phyloP scores from a whole-genome alignment of 164 flowering plant genomes.

The Protea cynaroides region DNA sequence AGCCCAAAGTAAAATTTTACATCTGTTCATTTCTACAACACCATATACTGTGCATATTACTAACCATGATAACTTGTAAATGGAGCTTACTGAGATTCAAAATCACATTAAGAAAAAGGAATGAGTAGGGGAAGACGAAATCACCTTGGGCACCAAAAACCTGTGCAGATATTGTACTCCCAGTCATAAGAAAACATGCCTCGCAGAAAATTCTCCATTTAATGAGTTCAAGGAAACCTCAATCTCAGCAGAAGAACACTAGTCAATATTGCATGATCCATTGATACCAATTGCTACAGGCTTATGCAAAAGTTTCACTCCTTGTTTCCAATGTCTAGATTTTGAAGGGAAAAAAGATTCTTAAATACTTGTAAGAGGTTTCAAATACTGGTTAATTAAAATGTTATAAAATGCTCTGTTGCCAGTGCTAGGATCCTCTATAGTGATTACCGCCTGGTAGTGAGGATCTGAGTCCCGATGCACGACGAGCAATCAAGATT shows the following conservation, averaged over 20 bases:
- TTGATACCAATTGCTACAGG: conserved; percentile 39
- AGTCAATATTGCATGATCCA: conserved; percentile 11
- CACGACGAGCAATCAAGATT: no score
- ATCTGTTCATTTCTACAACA: no score
- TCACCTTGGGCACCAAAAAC: neutral
- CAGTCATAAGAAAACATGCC: conserved; percentile 24
- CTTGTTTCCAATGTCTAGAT: conserved; percentile 80
- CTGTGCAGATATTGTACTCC: neutral
- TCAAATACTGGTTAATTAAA: neutral
- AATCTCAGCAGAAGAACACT: conserved; percentile 27
- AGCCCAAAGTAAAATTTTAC: no score
- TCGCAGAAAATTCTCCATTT: conserved; percentile 44
- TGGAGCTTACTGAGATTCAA: no score
- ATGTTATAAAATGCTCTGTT: no score
- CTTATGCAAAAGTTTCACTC: conserved; percentile 65
- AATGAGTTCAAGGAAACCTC: conserved; percentile 62
- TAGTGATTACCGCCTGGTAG: no score
- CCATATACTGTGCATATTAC: no score
- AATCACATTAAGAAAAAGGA: no score
- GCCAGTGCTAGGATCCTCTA: no score
- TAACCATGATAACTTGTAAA: no score
- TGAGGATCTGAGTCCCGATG: no score
- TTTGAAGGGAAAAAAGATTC: conserved; percentile 39
- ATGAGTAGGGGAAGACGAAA: neutral
- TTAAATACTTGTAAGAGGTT: no score